Base-by-base conservation (phyloP, 2,329 filamentous ascomycete species). In the Monosporascus sp. region DNA sequence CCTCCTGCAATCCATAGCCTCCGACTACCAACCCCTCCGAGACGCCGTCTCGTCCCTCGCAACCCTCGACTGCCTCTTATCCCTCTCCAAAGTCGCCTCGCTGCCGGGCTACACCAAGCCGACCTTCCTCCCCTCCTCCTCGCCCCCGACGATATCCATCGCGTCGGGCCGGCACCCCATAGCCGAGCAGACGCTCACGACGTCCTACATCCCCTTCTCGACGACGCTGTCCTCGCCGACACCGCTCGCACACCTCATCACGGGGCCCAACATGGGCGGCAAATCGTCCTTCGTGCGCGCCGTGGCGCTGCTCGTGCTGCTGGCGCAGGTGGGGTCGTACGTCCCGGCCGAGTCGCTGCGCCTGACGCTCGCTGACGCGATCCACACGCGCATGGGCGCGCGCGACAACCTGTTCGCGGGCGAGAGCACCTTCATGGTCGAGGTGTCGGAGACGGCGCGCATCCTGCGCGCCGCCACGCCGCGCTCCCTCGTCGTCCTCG, bases 241-340 rank as follows among this genome's bases (percentile, higher is more conserved):
- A 1, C 81, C 84, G 0, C 80, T 89, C 6, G 90, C 90, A 2
- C 82, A 97, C 61, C 86, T 97, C 52, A 87, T 99, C 63, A 99
- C 94, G 0, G 94, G 94, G 0, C 94, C 94, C 31, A 99, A 99
- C 74, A 99, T 99, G 94, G 94, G 94, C 64, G 94, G 94, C 53
- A 99, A 99, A 68, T 96, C 90, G n/a, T 94, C 88, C 54, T 99
- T 96, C 70, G 93, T 99, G 22, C 90, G 94, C 50, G 89, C 92
- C 60, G 85, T 96, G 45, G 93, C 94, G 9, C 83, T 99, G 7
- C 90, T 97, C 57, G 83, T 88, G 48, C 92, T 99, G 64, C 92
- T 99, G 76, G 91, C 90, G 7, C 94, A 99, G 67, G 88, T 97
- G 58, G 94, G 94, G 49, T 95, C 89, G 38, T 99, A 92, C 70